These are phyloP conservation scores for Hypoxylon lenormandii DNA, from an alignment of 495 filamentous ascomycete genomes.

Conservation along the genomic window DNA sequence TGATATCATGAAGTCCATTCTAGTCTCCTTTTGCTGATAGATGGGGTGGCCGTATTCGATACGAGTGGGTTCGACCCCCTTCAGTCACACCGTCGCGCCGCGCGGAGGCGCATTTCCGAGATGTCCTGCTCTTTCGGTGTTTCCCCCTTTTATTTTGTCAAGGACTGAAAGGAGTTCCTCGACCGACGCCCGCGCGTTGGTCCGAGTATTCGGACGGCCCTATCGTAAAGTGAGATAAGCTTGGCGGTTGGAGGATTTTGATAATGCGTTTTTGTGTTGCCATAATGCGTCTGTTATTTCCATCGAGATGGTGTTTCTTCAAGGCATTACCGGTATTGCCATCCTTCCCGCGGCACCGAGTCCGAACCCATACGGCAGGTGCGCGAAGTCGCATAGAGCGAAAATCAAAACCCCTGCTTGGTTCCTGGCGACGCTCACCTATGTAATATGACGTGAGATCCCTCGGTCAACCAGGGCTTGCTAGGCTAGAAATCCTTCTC, in stretches of 20 bases:
- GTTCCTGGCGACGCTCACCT: slow-evolving; percentile 22
- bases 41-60: slow-evolving; percentile 23
- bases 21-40: slow-evolving; percentile 5
- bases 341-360: slow-evolving; percentile 24
- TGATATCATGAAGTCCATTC: slow-evolving; percentile 12
- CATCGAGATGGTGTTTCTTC: not conserved
- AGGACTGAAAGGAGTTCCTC: not conserved
- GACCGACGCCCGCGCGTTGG: not conserved
- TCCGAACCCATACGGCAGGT: slow-evolving; percentile 8
- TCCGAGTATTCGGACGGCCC: slow-evolving; percentile 3
- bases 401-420: slow-evolving; percentile 11
- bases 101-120: slow-evolving; percentile 1
- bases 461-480: slow-evolving; percentile 36
- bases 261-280: slow-evolving; percentile 11
- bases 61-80: slow-evolving; percentile 9
- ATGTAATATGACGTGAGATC: slow-evolving; percentile 48
- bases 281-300: not conserved
- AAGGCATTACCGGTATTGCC: slow-evolving; percentile 12
- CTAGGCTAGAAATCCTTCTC: slow-evolving; percentile 26
- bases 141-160: too few relatives aligned
- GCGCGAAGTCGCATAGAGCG: not conserved
- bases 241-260: slow-evolving; percentile 30
- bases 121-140: not conserved
- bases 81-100: slow-evolving; percentile 29
- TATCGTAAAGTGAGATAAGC: slow-evolving; percentile 1